These are phyloP conservation scores for Xylaria sp. DNA, from an alignment of 2,329 filamentous ascomycete species.

Conservation along the genomic window DNA sequence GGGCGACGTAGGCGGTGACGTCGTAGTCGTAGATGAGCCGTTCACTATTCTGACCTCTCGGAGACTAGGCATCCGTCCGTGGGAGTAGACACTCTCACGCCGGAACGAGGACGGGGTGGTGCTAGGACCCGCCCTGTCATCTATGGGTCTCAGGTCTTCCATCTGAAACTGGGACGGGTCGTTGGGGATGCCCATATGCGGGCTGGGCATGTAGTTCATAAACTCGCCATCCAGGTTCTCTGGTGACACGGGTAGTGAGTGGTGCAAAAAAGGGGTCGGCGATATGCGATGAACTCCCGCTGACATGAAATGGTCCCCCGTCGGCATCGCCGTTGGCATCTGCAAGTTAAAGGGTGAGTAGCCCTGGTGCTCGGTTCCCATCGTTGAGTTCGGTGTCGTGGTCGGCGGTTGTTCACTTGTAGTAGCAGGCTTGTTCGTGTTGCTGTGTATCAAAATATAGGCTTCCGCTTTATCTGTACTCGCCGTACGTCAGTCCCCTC, in stretches of 20 bases:
- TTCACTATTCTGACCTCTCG: constrained; percentile 38
- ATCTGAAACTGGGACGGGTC: constrained; percentile 34
- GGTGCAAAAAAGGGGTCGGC: constrained; percentile 35
- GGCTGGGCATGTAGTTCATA: constrained; percentile 36
- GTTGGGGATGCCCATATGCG: constrained; percentile 27
- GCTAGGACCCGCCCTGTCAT: constrained; percentile 32
- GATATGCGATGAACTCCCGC: constrained; percentile 29
- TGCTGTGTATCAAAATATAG: constrained; percentile 38
- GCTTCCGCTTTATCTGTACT: constrained; percentile 40
- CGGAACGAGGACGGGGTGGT: constrained; percentile 29
- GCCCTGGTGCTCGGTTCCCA: constrained; percentile 35
- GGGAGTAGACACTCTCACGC: constrained; percentile 33
- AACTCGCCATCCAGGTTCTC: constrained; percentile 37
- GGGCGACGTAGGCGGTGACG: constrained; percentile 35
- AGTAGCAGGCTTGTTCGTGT: constrained; percentile 23
- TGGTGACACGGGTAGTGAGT: constrained; percentile 35
- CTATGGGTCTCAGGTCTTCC: constrained; percentile 30
- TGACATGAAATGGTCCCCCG: constrained; percentile 32
- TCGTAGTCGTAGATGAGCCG: constrained; percentile 32
- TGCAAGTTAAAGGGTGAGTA: constrained; percentile 31
- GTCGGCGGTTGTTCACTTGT: constrained; percentile 24
- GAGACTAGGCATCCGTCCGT: constrained; percentile 36
- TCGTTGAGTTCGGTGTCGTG: constrained; percentile 29
- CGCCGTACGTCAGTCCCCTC: constrained; percentile 26
- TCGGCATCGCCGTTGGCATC: constrained; percentile 27